Percentiles rank a stretch among this genome's conserved stretches.
phyloP scores from a whole-genome alignment of 805 yeast species.

The Yamadazyma insecticola region DNA sequence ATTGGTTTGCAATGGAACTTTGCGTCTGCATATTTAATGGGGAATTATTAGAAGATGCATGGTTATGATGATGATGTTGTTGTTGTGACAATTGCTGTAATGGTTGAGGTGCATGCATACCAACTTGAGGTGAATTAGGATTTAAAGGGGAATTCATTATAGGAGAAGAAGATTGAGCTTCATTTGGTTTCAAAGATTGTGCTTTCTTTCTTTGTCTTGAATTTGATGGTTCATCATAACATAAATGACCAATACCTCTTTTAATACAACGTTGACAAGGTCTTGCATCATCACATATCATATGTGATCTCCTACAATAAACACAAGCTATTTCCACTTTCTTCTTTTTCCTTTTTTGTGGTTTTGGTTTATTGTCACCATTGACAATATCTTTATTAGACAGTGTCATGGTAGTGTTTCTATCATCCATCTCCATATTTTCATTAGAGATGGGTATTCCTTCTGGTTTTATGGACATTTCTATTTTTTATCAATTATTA shows the following conservation, averaged over 20 bases:
- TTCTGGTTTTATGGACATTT: too few species aligned
- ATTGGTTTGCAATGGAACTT: too few species aligned
- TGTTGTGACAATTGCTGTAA: too few species aligned
- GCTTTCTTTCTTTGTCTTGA: conserved; percentile 38
- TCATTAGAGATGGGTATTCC: background rate
- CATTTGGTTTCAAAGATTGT: conserved; percentile 15
- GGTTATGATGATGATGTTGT: too few species aligned
- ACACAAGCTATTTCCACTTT: conserved; percentile 74
- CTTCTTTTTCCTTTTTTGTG: conserved; percentile 32
- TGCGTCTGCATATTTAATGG: too few species aligned
- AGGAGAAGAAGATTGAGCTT: background rate
- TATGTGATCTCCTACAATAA: conserved; percentile 87
- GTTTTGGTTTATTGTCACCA: conserved; percentile 4
- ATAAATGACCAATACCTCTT: conserved; percentile 82
- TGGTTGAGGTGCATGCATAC: too few species aligned
- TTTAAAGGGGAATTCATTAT: too few species aligned
- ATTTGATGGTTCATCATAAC: conserved; percentile 66
- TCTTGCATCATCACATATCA: conserved; percentile 81
- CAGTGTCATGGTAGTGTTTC: too few species aligned
- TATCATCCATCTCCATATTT: background rate
- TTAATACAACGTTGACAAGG: conserved; percentile 82
- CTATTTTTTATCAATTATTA: too few species aligned
- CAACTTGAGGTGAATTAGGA: too few species aligned
- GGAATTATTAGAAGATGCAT: too few species aligned
- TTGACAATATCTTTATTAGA: too few species aligned